Evolutionary conservation across 352 stramenopile genomes (phyloP), one percentile per base, ranked within the genome.

Genomic region (Hyaloperonospora brassicae): DNA sequence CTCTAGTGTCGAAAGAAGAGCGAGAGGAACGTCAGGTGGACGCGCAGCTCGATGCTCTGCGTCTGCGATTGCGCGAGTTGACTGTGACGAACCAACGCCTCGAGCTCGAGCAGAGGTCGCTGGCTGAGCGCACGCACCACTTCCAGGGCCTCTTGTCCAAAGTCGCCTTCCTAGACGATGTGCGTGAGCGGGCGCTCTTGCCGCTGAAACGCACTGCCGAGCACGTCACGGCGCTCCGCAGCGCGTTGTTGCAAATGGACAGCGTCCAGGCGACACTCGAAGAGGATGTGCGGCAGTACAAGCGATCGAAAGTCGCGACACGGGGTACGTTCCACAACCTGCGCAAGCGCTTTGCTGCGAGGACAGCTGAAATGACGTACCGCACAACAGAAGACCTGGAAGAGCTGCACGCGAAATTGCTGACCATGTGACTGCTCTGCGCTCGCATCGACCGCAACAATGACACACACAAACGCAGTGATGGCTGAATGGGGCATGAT

Each of bases 311-410:
- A 52, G 61, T 75, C 53, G 68, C 69, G 24, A 79, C 74, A 9
- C 62, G 77, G 2, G 69, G 68, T 13, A 70, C 42, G 21, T 79
- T 73, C 54, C 61, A 67, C 7, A 84, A 82, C 50, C 50, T 86
- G 38, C 72, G 52, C 21, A 75, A 79, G 50, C 69, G 73, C 11
- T 84, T 79, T 46, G 66, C 72, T 48, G 70, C 73, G 43, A 61
- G 68, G 42, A 80, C 71, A 40, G 55, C 68, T 10, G 62, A 71
- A 24, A 67, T 82, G 46, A 59, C 58, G 24, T 80, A 81, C 52
- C 63, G 63, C 4, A 81, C 76, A 38, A 68, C 66, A 9, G 69
- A 86, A 49, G 73, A 86, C 57, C 64, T 84, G n/a, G 70, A 82
- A 62, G 57, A 67, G 46, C 63, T 84, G 24, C 63, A 76, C 41